A percentile compares a stretch with the other conserved stretches of the same genome.
Evolutionary conservation across 768 basidiomycete species (phyloP).

Genomic region (Podaxis rugospora): DNA sequence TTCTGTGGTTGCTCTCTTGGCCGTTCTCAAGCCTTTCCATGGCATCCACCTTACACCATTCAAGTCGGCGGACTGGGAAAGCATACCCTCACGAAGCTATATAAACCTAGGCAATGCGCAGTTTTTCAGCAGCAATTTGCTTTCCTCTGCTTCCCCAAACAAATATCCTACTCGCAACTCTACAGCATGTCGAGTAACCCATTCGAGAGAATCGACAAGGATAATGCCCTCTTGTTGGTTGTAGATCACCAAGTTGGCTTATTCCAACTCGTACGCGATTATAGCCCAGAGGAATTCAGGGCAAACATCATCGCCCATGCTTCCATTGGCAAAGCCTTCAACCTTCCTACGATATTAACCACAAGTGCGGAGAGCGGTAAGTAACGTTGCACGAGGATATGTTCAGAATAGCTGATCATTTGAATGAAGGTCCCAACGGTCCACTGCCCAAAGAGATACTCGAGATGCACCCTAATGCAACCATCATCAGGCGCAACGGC

Average conservation of each 20-base stretch:
- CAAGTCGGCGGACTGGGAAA: not conserved
- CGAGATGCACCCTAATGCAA: conserved; percentile 39
- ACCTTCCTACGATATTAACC: conserved; percentile 41
- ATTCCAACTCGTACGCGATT: conserved; percentile 41
- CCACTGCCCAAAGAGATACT: conserved; percentile 41
- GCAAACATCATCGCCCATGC: conserved; percentile 46
- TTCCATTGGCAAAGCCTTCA: conserved; percentile 38
- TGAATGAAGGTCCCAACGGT: conserved; percentile 39
- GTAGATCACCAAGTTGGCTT: conserved; percentile 48
- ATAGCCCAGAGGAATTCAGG: conserved; percentile 31
- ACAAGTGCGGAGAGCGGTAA: conserved; percentile 40
- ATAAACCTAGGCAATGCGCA: not conserved
- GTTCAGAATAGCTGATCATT: not conserved
- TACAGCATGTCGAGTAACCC: not conserved
- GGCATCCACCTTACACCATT: not conserved
- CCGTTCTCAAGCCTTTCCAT: not conserved
- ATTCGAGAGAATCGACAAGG: conserved; percentile 34
- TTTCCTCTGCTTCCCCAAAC: not conserved
- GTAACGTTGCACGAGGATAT: not conserved
- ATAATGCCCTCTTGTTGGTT: conserved; percentile 37
- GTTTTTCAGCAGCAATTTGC: not conserved
- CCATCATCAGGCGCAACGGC: conserved; percentile 41
- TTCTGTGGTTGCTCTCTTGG: not conserved
- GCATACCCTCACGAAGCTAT: not conserved
- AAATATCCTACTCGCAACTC: not conserved